These are phyloP conservation scores for Xylaria sp. DNA, from an alignment of 2,329 filamentous ascomycete genomes.

Conservation along the genomic window DNA sequence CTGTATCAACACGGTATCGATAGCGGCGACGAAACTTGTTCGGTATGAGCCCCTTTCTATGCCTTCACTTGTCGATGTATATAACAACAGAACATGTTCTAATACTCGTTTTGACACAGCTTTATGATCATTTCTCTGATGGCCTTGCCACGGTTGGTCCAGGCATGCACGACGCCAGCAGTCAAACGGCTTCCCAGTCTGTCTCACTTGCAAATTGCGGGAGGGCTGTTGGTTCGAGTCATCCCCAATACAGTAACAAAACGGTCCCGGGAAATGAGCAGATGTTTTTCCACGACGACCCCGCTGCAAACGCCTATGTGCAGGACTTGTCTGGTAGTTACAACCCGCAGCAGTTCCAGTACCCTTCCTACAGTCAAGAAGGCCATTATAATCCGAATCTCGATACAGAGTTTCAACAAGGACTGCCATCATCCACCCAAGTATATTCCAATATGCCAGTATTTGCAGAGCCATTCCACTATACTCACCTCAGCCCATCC, in stretches of 20 bases:
- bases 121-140: constrained; percentile 41
- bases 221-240: constrained; percentile 46
- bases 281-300: constrained; percentile 42
- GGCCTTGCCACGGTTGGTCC: constrained; percentile 35
- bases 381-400: constrained; percentile 29
- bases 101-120: constrained; percentile 40
- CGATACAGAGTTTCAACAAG: constrained; percentile 38
- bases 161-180: constrained; percentile 41
- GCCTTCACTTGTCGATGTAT: not conserved
- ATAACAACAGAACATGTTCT: constrained; percentile 25
- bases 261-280: constrained; percentile 45
- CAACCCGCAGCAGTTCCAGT: constrained; percentile 41
- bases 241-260: constrained; percentile 48
- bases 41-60: constrained; percentile 41
- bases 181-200: constrained; percentile 46
- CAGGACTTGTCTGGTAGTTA: constrained; percentile 38
- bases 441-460: constrained; percentile 37
- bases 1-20: constrained; percentile 42
- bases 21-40: constrained; percentile 44
- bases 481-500: constrained; percentile 36
- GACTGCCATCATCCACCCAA: constrained; percentile 32
- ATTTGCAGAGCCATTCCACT: constrained; percentile 44
- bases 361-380: constrained; percentile 37
- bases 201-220: constrained; percentile 48
- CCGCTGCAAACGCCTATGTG: constrained; percentile 44